Base-by-base conservation (phyloP, 2,329 filamentous ascomycete species). In the Diaporthe velutina region DNA sequence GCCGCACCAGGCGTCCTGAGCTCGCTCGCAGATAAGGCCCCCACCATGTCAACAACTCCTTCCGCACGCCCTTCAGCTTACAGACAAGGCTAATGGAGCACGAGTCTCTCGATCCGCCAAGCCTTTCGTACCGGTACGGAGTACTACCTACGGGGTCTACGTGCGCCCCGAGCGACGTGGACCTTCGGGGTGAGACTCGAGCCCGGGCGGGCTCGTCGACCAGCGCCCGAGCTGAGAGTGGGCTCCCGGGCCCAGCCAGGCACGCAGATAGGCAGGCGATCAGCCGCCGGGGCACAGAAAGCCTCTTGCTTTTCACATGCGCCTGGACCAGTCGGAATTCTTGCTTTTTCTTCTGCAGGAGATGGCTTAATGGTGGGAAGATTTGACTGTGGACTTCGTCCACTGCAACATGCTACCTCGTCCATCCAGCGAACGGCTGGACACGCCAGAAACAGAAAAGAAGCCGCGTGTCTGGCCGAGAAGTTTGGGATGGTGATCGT, bases 91-190 rank as follows among this genome's bases (percentile, higher is more conserved):
- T 35, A 4, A 64, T 42, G 60, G 42, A n/a, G 17, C 42, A 25
- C 19, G 28, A 42, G 28, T 25, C 45, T 45, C 12, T 52, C 19
- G 13, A 19, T 13, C 64, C 15, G 30, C 45, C 30, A 52, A 38
- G 30, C 15, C 13, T 67, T 30, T 67, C 22, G 38, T 52, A 22
- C 2, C 6, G 30, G n/a, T n/a, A n/a, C n/a, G n/a, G n/a, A n/a
- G 22, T 40, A 52, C 33, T 17, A 33, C 22, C 13, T 15, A 52
- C 64, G 64, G 64, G 64, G 64, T 52, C 64, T 52, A 52, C 8
- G 30, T 52, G 28, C 22, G 61, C 61, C 61, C 61, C 61, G 61
- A 67, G 12, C 45, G 42, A n/a, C 30, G 42, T 67, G 61, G 61
- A 19, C 19, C n/a, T 50, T 67, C 61, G 61, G 61, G 61, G 61